These are phyloP conservation scores for Gossypium australe DNA, from an alignment of 345 rosid species.

Conservation along the genomic window DNA sequence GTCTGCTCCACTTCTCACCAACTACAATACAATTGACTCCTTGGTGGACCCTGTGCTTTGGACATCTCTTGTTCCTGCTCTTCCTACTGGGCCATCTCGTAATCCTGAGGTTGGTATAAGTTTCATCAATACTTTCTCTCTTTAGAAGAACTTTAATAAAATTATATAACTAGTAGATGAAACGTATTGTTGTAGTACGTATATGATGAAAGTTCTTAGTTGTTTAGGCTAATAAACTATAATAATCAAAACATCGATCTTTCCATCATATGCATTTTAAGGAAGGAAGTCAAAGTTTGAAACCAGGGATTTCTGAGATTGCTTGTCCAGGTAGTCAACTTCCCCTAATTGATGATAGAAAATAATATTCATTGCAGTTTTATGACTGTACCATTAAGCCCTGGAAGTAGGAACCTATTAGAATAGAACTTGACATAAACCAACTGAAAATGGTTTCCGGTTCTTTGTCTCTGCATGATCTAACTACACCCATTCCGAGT, in stretches of 20 bases:
- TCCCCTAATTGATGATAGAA: not conserved
- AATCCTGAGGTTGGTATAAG: conserved; percentile 57
- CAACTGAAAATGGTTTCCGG: not conserved
- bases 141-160: conserved; percentile 6
- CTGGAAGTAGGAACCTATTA: too few relatives aligned
- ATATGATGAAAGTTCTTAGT: not conserved
- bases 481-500: not conserved
- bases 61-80: conserved; percentile 65
- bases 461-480: not conserved
- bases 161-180: not conserved
- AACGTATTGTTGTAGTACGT: not conserved
- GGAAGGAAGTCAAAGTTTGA: not conserved
- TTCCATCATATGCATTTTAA: not conserved
- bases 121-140: not conserved
- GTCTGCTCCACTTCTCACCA: conserved; percentile 78
- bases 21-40: conserved; percentile 68
- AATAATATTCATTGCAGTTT: not conserved
- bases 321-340: not conserved
- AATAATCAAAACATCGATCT: not conserved
- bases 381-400: not conserved
- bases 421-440: not conserved
- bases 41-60: conserved; percentile 78
- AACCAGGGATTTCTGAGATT: not conserved
- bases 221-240: not conserved
- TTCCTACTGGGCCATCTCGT: conserved; percentile 63